These are phyloP conservation scores for Malus sylvestris DNA, from an alignment of 306 rosid genomes.

Conservation along the genomic window DNA sequence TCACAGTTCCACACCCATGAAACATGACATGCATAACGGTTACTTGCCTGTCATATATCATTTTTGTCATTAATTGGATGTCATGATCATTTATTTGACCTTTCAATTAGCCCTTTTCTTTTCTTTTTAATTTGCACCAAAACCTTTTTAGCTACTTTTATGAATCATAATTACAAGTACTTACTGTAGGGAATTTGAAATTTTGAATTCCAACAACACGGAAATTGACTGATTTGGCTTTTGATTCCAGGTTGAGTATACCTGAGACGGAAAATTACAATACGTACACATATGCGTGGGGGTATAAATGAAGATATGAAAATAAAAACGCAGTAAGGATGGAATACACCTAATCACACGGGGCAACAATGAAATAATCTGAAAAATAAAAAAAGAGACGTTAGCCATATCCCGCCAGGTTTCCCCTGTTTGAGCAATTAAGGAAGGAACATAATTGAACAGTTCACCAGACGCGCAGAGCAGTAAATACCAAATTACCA, in stretches of 20 bases:
- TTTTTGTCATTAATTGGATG: not conserved
- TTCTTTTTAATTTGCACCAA: not conserved
- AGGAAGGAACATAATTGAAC: not conserved
- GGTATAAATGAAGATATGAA: not conserved
- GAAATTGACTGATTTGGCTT: not conserved
- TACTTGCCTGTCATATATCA: not conserved
- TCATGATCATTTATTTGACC: not conserved
- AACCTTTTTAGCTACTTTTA: not conserved
- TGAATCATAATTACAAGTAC: not conserved
- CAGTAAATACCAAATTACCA: not conserved
- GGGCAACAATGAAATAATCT: not conserved
- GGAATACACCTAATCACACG: constrained; percentile 7
- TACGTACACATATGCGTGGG: not conserved
- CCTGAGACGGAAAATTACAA: not conserved
- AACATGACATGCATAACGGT: not conserved
- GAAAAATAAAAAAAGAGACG: constrained; percentile 38
- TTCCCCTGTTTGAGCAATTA: not conserved
- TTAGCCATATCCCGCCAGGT: constrained; percentile 18
- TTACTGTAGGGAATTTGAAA: too few relatives aligned
- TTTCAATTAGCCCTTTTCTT: not conserved
- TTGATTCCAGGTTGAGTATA: not conserved
- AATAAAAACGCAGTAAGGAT: not conserved
- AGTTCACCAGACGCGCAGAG: not conserved
- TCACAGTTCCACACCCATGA: not conserved
- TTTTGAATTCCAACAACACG: too few relatives aligned